Evolutionary conservation across 805 yeast genomes (phyloP), one percentile per base, ranked within the genome.

Genomic region (Tetrapisispora taiwanensis): DNA sequence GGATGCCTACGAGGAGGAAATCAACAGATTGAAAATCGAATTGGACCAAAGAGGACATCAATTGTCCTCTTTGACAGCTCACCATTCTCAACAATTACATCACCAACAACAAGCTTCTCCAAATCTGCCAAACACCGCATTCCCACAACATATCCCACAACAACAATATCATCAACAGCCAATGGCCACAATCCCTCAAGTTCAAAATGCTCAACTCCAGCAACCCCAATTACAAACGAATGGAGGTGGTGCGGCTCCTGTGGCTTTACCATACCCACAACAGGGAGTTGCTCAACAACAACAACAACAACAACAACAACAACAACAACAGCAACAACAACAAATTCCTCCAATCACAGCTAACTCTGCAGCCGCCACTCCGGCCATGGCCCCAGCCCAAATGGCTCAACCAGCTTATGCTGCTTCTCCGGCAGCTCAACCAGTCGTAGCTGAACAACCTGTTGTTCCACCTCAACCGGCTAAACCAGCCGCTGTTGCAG

Each of bases 1-100:
- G 67, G 97, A 90, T 59, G 88, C 90, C 37, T 90, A 90, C 66
- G 97, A 90, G 63, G 95, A 85, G 58, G 97, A 90, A 66, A 82
- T 90, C 46, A 70, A 78, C 59, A 74, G 92, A 52, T 73, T 90
- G 66, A 87, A 89, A 64, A 79, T 81, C 51, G 95, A 86, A 62
- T 72, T 89, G 52, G 97, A 89, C 56, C 77, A 74, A 57, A 72
- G 89, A 55, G 94, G 85, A 59, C 74, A 89, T 60, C 70, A 72
- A 54, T 63, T 68, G 26, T 53, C 56, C 1, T 49, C 60, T 13
- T 50, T 58, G 60, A 64, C 61, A 8, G 40, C 56, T 26, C 77
- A 70, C 43, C 74, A 68, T 42, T 72, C 69, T 46, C 72, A 67
- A 46, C 70, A 62, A 44, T 45, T 36, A 20, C 48, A 42, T 18